Evolutionary conservation across 345 rosid genomes (phyloP).

Genomic region (Hibiscus trionum): DNA sequence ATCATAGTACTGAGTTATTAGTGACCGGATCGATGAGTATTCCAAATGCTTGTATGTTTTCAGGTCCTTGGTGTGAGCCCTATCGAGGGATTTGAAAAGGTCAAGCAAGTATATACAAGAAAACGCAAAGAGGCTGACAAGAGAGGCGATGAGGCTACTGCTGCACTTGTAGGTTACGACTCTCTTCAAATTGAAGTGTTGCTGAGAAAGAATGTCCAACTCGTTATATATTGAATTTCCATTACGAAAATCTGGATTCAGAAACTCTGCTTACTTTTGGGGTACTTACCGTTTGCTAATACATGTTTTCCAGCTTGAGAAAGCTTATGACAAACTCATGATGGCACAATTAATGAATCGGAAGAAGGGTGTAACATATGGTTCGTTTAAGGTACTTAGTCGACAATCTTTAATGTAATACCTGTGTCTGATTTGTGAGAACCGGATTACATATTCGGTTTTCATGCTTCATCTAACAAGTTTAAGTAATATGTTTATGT

Average conservation of each 20-base stretch:
- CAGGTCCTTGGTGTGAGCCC: constrained; percentile 93
- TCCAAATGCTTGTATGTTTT: constrained; percentile 7
- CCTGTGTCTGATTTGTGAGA: not conserved
- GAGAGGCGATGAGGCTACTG: constrained; percentile 71
- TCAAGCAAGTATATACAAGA: constrained; percentile 54
- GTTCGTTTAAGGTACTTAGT: constrained; percentile 58
- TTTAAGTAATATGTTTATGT: not conserved
- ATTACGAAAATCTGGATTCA: not conserved
- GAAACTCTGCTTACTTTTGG: constrained; percentile 2
- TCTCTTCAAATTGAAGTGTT: not conserved
- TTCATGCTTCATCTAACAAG: not conserved
- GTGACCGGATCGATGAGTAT: not conserved
- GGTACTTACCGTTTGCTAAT: constrained; percentile 10
- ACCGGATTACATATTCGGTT: not conserved
- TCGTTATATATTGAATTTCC: not conserved
- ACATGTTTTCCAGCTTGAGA: constrained; percentile 61
- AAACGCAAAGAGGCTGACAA: constrained; percentile 84
- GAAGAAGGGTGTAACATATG: constrained; percentile 77
- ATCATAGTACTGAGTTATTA: not conserved
- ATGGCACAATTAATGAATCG: constrained; percentile 70
- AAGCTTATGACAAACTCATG: constrained; percentile 96
- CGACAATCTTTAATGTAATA: not conserved
- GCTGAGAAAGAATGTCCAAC: not conserved
- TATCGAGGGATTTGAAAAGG: constrained; percentile 69
- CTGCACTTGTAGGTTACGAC: constrained; percentile 50